These are phyloP conservation scores for Phanerochaete carnosa DNA, from an alignment of 768 basidiomycete species.

Conservation along the genomic window DNA sequence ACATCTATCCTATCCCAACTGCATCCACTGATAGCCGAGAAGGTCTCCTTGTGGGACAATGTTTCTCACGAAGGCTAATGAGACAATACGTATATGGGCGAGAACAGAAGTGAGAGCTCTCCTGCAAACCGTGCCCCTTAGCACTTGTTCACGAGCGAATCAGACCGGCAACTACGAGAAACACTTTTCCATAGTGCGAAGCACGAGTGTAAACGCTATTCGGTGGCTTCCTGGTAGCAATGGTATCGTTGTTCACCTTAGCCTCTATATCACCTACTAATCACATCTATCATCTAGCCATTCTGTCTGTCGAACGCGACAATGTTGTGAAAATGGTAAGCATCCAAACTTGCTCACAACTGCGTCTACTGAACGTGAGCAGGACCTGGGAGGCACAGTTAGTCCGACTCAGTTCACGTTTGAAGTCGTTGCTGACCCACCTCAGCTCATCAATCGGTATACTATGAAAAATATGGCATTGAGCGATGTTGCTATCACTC, in stretches of 20 bases:
- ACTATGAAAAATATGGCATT: background rate
- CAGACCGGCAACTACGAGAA: background rate
- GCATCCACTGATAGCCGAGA: background rate
- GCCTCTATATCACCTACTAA: background rate
- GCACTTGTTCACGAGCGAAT: background rate
- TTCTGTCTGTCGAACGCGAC: background rate
- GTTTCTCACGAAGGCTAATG: background rate
- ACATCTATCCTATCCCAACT: background rate
- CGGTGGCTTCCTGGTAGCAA: background rate
- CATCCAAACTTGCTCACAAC: background rate
- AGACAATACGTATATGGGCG: background rate
- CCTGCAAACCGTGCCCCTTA: background rate
- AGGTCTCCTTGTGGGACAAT: conserved; percentile 2
- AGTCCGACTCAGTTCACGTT: conserved; percentile 4
- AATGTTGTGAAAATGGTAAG: background rate
- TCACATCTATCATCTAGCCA: background rate
- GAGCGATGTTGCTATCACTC: conserved; percentile 2
- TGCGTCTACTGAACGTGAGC: background rate
- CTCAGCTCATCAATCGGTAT: background rate
- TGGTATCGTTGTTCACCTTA: background rate
- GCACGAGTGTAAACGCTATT: background rate
- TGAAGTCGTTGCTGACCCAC: background rate
- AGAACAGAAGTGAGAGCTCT: background rate
- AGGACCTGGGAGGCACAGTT: conserved; percentile 2
- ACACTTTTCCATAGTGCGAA: background rate